Evolutionary conservation across 331 rosid genomes (phyloP), one percentile per base, ranked within the genome.

Genomic region (Dryas integrifolia): DNA sequence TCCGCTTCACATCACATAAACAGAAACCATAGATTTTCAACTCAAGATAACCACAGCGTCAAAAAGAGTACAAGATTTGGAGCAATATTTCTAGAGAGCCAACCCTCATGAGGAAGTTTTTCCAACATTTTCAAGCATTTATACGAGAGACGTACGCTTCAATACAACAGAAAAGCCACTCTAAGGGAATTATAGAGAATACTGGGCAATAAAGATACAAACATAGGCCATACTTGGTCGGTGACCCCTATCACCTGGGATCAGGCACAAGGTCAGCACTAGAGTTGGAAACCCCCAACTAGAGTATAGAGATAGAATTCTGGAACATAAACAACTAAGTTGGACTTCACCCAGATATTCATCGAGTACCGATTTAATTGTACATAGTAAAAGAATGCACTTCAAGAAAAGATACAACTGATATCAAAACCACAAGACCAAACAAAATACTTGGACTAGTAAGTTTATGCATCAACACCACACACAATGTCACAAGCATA

Each of bases 131-230:
- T 18, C 48, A 49, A 14, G 13, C 21, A 8, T n/a, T 7, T 16
- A 16, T 49, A 52, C 8, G 48, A 56, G 16, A 41, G 55, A 40
- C 10, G 45, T 43, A 60, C 3, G 43, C 50, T 50, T 16, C 40
- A 59, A 67, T 44, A 59, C 5, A 46, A 30, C 39, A 50, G 60
- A 57, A 13, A 65, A 70, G 72, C 38, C 67, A 30, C 64, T 40
- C 44, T 9, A 44, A 16, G 64, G 39, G 16, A 50, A 21, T 24
- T 57, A 39, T 16, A 64, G 55, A 67, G 55, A 48, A 38, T 15
- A 10, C 49, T 39, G 10, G 53, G 18, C 5, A 6, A 40, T 10
- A 10, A n/a, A 39, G 58, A 39, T 39, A 39, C 50, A 40, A 53
- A 53, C 51, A 53, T 13, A 52, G 12, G 13, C 65, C 12, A 43